Evolutionary conservation across 441 rosid genomes (phyloP).

Genomic region (Rhodomyrtus psidioides): DNA sequence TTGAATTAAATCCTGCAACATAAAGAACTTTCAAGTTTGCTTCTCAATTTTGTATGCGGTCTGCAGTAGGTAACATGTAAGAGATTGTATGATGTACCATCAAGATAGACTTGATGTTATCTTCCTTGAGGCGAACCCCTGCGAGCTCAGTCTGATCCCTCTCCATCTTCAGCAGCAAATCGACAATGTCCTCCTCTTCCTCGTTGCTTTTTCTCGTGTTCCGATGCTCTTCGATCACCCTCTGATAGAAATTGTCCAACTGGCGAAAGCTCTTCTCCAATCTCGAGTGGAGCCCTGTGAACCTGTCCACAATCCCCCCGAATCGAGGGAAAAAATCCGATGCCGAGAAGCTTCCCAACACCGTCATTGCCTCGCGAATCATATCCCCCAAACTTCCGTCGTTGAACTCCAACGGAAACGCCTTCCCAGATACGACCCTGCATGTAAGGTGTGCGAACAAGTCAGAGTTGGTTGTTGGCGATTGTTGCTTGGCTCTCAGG

Average conservation of each 20-base stretch:
- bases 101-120: not conserved
- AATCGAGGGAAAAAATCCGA: slow-evolving; percentile 1
- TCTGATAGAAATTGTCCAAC: not conserved
- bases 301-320: slow-evolving; percentile 20
- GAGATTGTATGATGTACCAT: not conserved
- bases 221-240: not conserved
- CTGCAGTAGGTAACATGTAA: not conserved
- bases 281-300: slow-evolving; percentile 23
- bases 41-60: not conserved
- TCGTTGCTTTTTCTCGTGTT: not conserved
- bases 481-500: not conserved
- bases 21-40: not conserved
- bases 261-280: not conserved
- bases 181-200: not conserved
- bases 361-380: not conserved
- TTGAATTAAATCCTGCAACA: not conserved
- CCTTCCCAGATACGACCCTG: not conserved
- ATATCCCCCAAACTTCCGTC: not conserved
- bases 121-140: not conserved
- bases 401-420: not conserved
- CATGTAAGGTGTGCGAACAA: not conserved
- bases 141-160: not conserved
- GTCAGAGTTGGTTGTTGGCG: not conserved
- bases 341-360: slow-evolving; percentile 27
- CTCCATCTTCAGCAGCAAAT: slow-evolving; percentile 30